These are phyloP conservation scores for Gaertneriomyces sp. DNA, from an alignment of 192 early-diverging fungal species.

Conservation along the genomic window DNA sequence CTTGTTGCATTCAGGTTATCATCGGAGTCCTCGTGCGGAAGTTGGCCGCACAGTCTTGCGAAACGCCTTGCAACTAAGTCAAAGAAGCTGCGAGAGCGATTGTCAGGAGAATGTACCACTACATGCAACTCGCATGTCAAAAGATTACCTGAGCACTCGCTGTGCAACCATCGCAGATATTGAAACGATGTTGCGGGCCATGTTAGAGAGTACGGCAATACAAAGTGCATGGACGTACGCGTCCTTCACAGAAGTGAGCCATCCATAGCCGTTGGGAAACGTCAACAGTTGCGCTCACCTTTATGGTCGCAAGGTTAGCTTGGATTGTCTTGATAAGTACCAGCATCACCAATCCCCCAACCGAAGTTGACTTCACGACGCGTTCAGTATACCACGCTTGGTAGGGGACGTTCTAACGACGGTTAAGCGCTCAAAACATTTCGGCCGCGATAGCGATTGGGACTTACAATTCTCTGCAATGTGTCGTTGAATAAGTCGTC, in stretches of 20 bases:
- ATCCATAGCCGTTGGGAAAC: background rate
- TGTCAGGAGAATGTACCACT: too few relatives aligned
- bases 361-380: slow-evolving; percentile 57
- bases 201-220: slow-evolving; percentile 63
- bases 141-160: slow-evolving; percentile 55
- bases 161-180: slow-evolving; percentile 70
- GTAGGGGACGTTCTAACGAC: slow-evolving; percentile 50
- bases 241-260: slow-evolving; percentile 41
- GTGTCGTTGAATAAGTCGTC: slow-evolving; percentile 70
- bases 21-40: slow-evolving; percentile 1
- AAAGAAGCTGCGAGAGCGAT: slow-evolving; percentile 46
- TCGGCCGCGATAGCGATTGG: too few relatives aligned
- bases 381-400: slow-evolving; percentile 72
- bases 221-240: slow-evolving; percentile 65
- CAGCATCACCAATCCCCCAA: slow-evolving; percentile 64
- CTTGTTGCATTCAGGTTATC: background rate
- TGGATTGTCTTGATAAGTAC: slow-evolving; percentile 66
- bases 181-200: slow-evolving; percentile 54
- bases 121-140: background rate
- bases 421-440: background rate
- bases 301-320: slow-evolving; percentile 63
- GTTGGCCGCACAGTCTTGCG: slow-evolving; percentile 47
- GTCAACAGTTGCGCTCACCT: slow-evolving; percentile 19
- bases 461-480: slow-evolving; percentile 69
- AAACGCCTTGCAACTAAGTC: slow-evolving; percentile 65